phyloP scores from a whole-genome alignment of 305 asterid species.

The Fraxinus floribunda region DNA sequence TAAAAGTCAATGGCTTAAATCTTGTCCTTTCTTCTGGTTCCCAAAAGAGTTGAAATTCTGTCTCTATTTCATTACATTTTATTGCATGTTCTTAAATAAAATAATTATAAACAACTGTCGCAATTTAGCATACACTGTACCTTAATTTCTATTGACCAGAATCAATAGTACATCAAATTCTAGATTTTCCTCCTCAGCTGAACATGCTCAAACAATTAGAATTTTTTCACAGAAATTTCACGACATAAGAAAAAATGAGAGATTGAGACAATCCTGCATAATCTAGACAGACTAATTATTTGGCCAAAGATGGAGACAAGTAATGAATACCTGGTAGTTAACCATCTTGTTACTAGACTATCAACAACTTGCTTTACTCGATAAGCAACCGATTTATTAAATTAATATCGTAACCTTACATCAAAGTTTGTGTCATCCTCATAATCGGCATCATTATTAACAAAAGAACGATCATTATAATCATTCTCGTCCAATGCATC shows the following conservation, averaged over 20 bases:
- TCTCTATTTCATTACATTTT: no score
- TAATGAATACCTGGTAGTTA: background rate
- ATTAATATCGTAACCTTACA: conserved; percentile 25
- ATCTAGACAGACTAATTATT: background rate
- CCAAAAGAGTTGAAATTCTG: background rate
- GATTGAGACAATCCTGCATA: background rate
- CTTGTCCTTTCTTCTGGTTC: background rate
- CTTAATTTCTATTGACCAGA: background rate
- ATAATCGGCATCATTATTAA: conserved; percentile 23
- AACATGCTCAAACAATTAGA: background rate
- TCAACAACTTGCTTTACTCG: conserved; percentile 9
- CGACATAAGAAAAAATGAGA: background rate
- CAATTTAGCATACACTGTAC: background rate
- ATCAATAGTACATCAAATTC: background rate
- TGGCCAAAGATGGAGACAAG: background rate
- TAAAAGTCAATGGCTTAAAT: background rate
- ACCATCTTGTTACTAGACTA: background rate
- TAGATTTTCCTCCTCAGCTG: background rate
- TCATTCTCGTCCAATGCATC: conserved; percentile 28
- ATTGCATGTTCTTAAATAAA: background rate
- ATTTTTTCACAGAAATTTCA: background rate
- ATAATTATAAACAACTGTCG: background rate
- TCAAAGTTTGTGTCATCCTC: conserved; percentile 35
- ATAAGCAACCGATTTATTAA: background rate
- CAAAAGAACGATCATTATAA: conserved; percentile 17